Base-by-base conservation (phyloP, 257 asterid species). In the Solanum okadae region DNA sequence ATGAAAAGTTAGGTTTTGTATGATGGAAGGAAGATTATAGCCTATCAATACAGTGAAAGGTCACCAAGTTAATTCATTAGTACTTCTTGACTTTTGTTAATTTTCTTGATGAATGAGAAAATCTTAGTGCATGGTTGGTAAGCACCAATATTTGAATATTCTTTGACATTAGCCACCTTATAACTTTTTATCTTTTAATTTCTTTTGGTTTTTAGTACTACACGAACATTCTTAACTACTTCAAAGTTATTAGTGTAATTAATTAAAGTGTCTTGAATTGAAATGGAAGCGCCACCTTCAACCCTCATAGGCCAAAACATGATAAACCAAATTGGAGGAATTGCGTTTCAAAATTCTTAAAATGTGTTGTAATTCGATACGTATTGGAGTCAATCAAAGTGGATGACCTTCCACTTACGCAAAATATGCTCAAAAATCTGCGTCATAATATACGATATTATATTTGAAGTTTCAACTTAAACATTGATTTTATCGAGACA, bases 1-100 rank as follows among this genome's bases (percentile, higher is more conserved):
- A 27, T 34, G 59, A 70, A 71, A 89, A 87, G 82, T 87, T 73
- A 75, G 89, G 88, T 83, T 87, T 73, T 82, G 72, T 49, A 71
- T 29, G 59, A 71, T 71, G 34, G 40, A 61, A 49, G 34, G 34
- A 77, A 14, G 37, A 82, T 49, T 52, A 29, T 82, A 82, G 42
- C 86, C 29, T 82, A 82, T 46, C 40, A 31, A 29, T 46, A 82
- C 70, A 46, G 70, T 49, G 86, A 82, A 82, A 82, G 86, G 70
- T 49, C 86, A 82, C 31, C 42, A 82, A 44, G 70, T 29, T 63
- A 63, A 63, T 63, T 82, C 70, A 82, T 49, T 81, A 46, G 11
- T 81, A 46, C 20, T 46, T 29, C 25, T 81, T 49, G 44, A 82
- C 86, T 46, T 79, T 16, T 27, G 68, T 46, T 81, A 81, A 79